A percentile compares a stretch with the other conserved stretches of the same genome.
These are phyloP conservation scores for Plasmodium gonderi DNA, from an alignment of 169 alveolate genomes.

Conservation along the genomic window DNA sequence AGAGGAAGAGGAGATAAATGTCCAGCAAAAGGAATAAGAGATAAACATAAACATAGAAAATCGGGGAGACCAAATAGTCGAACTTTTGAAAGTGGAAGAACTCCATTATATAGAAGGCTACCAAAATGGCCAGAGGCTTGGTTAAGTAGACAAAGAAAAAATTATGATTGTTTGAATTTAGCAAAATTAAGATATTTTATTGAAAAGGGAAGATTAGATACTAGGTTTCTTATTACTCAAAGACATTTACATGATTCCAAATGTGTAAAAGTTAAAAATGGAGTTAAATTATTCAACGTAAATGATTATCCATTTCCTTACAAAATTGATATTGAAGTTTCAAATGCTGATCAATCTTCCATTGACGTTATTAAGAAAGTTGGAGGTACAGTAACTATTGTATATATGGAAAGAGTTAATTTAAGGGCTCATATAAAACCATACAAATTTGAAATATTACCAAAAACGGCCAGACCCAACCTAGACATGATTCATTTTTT, in stretches of 20 bases:
- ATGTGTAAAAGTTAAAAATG: slow-evolving; percentile 86
- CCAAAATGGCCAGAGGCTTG: slow-evolving; percentile 90
- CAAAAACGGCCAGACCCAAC: slow-evolving; percentile 89
- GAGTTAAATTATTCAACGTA: slow-evolving; percentile 88
- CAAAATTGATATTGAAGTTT: slow-evolving; percentile 89
- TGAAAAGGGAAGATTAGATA: slow-evolving; percentile 88
- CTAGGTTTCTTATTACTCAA: slow-evolving; percentile 90
- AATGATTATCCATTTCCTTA: slow-evolving; percentile 93
- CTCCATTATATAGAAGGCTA: slow-evolving; percentile 85
- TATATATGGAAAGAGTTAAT: slow-evolving; percentile 86
- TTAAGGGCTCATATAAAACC: slow-evolving; percentile 91
- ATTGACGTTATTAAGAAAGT: slow-evolving; percentile 89
- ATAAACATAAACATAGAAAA: slow-evolving; percentile 79
- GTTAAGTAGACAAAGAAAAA: slow-evolving; percentile 84
- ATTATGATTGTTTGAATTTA: slow-evolving; percentile 84
- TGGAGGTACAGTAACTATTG: slow-evolving; percentile 89
- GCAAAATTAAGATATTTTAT: slow-evolving; percentile 87
- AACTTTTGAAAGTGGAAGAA: slow-evolving; percentile 88
- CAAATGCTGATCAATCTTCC: slow-evolving; percentile 91
- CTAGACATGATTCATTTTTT: slow-evolving; percentile 84
- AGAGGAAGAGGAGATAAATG: slow-evolving; percentile 88
- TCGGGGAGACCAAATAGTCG: slow-evolving; percentile 85
- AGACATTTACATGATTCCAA: slow-evolving; percentile 89
- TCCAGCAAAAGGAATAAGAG: slow-evolving; percentile 85
- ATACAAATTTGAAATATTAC: slow-evolving; percentile 87